Evolutionary conservation across 257 asterid genomes (phyloP), one percentile per base, ranked within the genome.

Genomic region (Petunia axillaris): DNA sequence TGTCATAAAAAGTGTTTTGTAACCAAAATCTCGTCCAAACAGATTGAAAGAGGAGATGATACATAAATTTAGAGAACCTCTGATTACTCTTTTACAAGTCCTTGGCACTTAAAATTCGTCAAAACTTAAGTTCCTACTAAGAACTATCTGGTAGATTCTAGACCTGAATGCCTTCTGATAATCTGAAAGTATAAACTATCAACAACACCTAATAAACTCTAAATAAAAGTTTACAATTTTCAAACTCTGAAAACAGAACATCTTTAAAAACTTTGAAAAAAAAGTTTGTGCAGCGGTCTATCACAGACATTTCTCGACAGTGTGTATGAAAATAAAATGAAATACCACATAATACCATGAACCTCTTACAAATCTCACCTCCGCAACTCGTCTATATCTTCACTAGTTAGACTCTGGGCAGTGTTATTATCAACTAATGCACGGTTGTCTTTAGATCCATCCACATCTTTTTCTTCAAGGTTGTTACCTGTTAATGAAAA

Each of bases 401-500:
- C 99, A 67, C 90, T 91, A 3, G 96, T 90, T 75, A 95, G 97
- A 78, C 86, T 87, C 87, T 95, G 99, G 60, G 99, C 96, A 55
- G 94, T 90, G 83, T 95, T 95, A 87, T 92, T 94, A 87, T 95
- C 99, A 77, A 93, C 89, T 83, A 95, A 48, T 36, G 90, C 87
- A 43, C 98, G 94, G 81, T 95, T 95, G 85, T 95, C 99, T 82
- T 93, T 90, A 82, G 88, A 79, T 85, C 85, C 97, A 79, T 85
- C 89, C 83, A 68, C 71, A 35, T 77, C 81, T 89, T 86, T 79
- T 89, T 66, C 94, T 59, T 84, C 84, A 15, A 70, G 64, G 82
- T 73, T 76, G 83, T 84, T 89, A 80, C 93, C 97, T 93, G 86
- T 80, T 80, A 58, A 79, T 77, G 70, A 64, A 81, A 81, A 57